phyloP scores from a whole-genome alignment of 306 rosid species.

The Heteromeles arbutifolia region DNA sequence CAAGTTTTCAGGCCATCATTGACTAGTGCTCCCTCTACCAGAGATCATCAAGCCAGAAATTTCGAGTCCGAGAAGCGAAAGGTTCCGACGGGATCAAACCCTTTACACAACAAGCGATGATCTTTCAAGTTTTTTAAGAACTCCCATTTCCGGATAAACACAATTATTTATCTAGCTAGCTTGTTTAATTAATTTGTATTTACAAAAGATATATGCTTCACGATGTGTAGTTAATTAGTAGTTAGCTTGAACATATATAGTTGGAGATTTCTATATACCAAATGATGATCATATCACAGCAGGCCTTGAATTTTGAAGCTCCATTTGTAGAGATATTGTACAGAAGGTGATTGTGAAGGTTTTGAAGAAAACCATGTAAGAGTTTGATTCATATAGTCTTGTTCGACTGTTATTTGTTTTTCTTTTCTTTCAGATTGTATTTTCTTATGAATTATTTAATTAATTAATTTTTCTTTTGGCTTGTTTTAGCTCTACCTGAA shows the following conservation, averaged over 20 bases:
- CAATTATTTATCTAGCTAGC: neutral
- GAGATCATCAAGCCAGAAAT: slow-evolving; percentile 18
- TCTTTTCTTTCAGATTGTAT: neutral
- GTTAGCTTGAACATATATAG: neutral
- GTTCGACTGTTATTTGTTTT: neutral
- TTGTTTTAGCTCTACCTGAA: neutral
- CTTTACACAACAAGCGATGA: slow-evolving; percentile 87
- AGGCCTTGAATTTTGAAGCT: slow-evolving; percentile 24
- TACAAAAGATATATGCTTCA: neutral
- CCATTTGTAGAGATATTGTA: slow-evolving; percentile 42
- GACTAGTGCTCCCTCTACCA: slow-evolving; percentile 16
- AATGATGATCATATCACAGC: neutral
- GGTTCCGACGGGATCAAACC: slow-evolving; percentile 95
- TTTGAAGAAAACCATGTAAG: slow-evolving; percentile 9
- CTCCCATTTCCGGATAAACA: neutral
- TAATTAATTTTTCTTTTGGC: neutral
- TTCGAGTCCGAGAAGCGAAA: slow-evolving; percentile 56
- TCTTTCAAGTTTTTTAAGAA: slow-evolving; percentile 19
- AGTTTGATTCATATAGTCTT: slow-evolving; percentile 4
- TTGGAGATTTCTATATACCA: neutral
- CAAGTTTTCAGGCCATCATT: slow-evolving; percentile 35
- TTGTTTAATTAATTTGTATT: neutral
- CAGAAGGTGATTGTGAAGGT: slow-evolving; percentile 39
- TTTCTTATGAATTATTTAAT: neutral
- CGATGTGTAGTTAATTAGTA: neutral